Evolutionary conservation across 306 rosid species (phyloP).

Genomic region (Cucumis melo): DNA sequence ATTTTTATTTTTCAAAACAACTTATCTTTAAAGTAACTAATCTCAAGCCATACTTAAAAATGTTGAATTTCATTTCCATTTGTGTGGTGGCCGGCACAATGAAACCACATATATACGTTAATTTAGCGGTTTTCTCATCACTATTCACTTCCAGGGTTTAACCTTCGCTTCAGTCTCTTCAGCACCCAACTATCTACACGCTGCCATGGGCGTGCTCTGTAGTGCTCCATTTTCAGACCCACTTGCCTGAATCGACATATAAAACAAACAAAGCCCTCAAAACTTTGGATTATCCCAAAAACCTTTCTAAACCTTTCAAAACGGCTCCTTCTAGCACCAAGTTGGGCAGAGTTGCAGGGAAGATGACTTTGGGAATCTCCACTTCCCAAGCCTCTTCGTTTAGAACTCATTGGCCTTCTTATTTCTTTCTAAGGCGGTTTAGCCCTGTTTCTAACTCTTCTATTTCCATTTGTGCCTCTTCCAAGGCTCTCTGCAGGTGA

Average conservation of each 20-base stretch:
- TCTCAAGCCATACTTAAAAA: too few relatives aligned
- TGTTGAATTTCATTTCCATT: neutral
- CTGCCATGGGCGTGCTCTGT: conserved; percentile 17
- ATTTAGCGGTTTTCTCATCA: neutral
- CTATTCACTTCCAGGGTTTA: conserved; percentile 23
- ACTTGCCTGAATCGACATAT: conserved; percentile 8
- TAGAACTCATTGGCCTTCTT: conserved; percentile 43
- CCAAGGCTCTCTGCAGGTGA: conserved; percentile 31
- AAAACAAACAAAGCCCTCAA: neutral
- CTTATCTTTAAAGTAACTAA: too few relatives aligned
- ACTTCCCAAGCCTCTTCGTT: conserved; percentile 39
- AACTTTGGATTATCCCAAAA: neutral
- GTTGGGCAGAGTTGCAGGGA: conserved; percentile 39
- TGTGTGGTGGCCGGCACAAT: neutral
- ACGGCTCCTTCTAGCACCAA: conserved; percentile 34
- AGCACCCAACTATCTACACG: neutral
- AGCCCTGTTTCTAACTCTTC: conserved; percentile 24
- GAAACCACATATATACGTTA: neutral
- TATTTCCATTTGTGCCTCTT: conserved; percentile 27
- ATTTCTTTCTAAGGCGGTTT: conserved; percentile 31
- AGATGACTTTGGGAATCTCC: conserved; percentile 49
- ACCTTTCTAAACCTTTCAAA: conserved; percentile 6
- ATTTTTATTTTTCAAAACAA: too few relatives aligned
- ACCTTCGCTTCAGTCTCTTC: neutral
- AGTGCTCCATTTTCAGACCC: conserved; percentile 21